These are phyloP conservation scores for Globisporangium radiosum DNA, from an alignment of 352 stramenopile genomes.

Conservation along the genomic window DNA sequence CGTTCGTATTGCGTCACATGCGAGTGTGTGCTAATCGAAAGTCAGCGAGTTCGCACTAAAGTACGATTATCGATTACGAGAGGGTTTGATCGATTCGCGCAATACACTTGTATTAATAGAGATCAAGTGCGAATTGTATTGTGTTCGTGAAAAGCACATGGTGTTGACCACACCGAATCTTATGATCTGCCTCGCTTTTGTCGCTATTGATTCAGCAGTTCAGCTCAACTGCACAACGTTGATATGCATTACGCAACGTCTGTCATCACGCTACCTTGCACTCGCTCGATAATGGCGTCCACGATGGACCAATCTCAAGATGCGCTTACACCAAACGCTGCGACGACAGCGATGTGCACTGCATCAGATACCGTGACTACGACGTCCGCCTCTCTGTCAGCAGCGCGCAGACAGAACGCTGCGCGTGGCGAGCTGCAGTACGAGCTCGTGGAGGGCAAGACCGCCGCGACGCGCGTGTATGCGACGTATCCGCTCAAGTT, in stretches of 20 bases:
- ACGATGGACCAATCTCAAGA: no score
- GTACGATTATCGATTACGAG: no score
- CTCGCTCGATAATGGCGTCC: background rate
- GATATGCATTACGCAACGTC: background rate
- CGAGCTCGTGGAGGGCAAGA: constrained; percentile 56
- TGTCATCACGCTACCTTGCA: background rate
- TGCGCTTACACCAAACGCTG: background rate
- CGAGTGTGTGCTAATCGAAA: no score
- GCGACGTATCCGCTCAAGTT: constrained; percentile 87
- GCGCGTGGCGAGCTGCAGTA: constrained; percentile 55
- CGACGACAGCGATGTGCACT: background rate
- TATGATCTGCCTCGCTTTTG: background rate
- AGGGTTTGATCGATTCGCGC: background rate
- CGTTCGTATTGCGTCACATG: no score
- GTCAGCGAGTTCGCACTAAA: no score
- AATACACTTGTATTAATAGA: background rate
- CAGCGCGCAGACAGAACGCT: constrained; percentile 4
- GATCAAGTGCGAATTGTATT: background rate
- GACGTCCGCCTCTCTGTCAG: background rate
- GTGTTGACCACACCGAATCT: background rate
- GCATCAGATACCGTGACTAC: no score
- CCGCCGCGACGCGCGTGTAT: constrained; percentile 63
- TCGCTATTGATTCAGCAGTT: background rate
- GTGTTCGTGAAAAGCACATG: background rate
- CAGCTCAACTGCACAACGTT: background rate